Evolutionary conservation across 179 eudicot genomes (phyloP).

Genomic region (Heliamphora pulchella): DNA sequence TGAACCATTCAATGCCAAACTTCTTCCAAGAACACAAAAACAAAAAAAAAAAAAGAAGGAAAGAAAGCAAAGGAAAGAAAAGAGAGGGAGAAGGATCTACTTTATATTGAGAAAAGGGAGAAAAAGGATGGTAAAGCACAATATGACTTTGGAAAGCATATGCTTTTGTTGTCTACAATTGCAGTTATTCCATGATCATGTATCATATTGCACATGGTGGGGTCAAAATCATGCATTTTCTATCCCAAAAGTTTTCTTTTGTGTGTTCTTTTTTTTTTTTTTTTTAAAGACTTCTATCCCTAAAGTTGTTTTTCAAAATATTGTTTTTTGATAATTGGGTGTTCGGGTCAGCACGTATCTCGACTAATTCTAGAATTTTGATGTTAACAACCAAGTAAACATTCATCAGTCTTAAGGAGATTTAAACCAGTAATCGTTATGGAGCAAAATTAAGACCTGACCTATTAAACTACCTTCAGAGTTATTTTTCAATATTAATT

Average conservation of each 20-base stretch:
- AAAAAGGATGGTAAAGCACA: background rate
- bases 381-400: no score
- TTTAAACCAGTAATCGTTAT: no score
- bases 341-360: no score
- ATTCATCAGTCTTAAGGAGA: no score
- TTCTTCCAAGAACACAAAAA: background rate
- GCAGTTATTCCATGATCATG: background rate
- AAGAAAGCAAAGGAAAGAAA: background rate
- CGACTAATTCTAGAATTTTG: no score
- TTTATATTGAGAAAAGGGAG: background rate
- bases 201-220: slow-evolving; percentile 15
- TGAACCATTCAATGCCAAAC: background rate
- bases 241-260: slow-evolving; percentile 4
- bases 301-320: background rate
- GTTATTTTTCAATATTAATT: no score
- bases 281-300: background rate
- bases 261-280: background rate
- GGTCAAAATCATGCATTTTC: background rate
- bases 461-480: no score
- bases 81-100: background rate
- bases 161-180: background rate
- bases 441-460: no score
- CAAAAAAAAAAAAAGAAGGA: no score
- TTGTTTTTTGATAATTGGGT: no score
- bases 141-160: background rate